phyloP scores from a whole-genome alignment of 2,329 filamentous ascomycete species.

The Cladosporium velox region DNA sequence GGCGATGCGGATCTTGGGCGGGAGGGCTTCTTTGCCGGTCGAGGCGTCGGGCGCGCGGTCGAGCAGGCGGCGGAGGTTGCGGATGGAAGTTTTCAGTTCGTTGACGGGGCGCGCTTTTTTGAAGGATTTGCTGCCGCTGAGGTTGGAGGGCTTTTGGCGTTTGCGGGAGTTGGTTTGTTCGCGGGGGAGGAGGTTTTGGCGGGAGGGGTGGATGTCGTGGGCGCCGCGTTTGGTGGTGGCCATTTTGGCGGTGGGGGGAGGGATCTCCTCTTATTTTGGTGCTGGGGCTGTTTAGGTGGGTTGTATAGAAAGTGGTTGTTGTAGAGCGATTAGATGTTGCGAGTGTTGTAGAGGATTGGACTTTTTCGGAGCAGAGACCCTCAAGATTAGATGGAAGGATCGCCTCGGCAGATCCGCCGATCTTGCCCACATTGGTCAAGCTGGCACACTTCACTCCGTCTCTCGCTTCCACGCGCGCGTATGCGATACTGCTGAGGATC shows the following conservation, averaged over 20 bases:
- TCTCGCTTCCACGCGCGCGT: neutral
- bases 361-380: slow-evolving; percentile 7
- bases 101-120: slow-evolving; percentile 49
- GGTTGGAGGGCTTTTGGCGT: slow-evolving; percentile 29
- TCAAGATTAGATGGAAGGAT: neutral
- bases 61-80: slow-evolving; percentile 69
- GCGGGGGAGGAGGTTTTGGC: slow-evolving; percentile 28
- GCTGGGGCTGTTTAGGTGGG: neutral
- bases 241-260: neutral
- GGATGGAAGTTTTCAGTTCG: slow-evolving; percentile 69
- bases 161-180: slow-evolving; percentile 25
- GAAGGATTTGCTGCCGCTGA: slow-evolving; percentile 31
- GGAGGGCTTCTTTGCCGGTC: slow-evolving; percentile 52
- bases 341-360: neutral
- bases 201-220: slow-evolving; percentile 30
- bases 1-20: slow-evolving; percentile 67
- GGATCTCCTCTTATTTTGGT: neutral
- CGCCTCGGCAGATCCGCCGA: neutral
- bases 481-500: neutral
- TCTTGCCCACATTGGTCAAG: slow-evolving; percentile 6
- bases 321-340: neutral
- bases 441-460: slow-evolving; percentile 10
- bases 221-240: slow-evolving; percentile 33
- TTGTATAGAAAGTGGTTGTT: neutral
- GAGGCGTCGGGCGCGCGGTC: slow-evolving; percentile 47